phyloP scores from a whole-genome alignment of 1,284 basidiomycete species.

The Schizophyllum commune region DNA sequence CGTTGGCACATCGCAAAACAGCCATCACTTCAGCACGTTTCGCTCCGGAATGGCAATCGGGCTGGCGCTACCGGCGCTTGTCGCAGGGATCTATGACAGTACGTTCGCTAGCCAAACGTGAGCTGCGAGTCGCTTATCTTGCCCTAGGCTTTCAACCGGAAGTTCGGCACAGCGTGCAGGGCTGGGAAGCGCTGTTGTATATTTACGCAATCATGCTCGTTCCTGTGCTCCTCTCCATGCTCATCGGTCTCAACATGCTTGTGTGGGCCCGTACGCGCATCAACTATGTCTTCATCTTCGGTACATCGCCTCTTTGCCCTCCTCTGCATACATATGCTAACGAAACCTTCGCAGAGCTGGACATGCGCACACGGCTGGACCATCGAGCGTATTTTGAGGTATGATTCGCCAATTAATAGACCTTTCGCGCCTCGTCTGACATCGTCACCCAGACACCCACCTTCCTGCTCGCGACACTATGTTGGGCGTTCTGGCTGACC shows the following conservation, averaged over 20 bases:
- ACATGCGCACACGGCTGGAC: conserved; percentile 71
- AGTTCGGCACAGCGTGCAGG: conserved; percentile 54
- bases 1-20: conserved; percentile 42
- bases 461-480: conserved; percentile 69
- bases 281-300: conserved; percentile 90
- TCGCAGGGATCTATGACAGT: conserved; percentile 68
- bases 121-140: background rate
- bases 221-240: conserved; percentile 69
- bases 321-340: conserved; percentile 1
- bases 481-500: conserved; percentile 81
- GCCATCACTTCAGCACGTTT: conserved; percentile 74
- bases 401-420: conserved; percentile 9
- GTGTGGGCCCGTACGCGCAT: conserved; percentile 75
- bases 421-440: background rate
- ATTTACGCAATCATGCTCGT: conserved; percentile 77
- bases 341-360: conserved; percentile 46
- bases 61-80: conserved; percentile 67
- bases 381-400: conserved; percentile 81
- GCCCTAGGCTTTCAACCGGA: conserved; percentile 49
- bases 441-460: conserved; percentile 59
- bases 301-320: conserved; percentile 32
- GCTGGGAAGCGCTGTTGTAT: conserved; percentile 70
- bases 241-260: conserved; percentile 77
- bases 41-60: conserved; percentile 75
- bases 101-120: conserved; percentile 15